Conservation (phyloP, 139 green algal genomes). For the Chlamydomonas schloesseri region DNA sequence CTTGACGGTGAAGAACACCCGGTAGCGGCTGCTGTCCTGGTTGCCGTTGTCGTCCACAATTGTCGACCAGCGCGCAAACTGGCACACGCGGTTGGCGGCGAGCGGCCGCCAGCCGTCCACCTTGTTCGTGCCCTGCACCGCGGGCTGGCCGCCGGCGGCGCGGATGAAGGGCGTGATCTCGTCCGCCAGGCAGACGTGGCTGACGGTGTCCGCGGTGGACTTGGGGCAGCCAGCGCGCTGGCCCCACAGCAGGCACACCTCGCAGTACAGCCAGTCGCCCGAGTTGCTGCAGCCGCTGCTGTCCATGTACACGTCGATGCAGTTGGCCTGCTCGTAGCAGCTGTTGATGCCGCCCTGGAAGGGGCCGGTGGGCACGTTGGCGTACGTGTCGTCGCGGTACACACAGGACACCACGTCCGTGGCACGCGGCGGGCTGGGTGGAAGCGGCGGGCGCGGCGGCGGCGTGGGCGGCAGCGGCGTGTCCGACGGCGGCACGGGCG, state of each 20-base stretch:
- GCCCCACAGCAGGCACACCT: neutral
- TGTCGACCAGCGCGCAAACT: neutral
- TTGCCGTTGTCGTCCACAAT: too few species aligned
- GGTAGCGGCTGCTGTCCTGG: neutral
- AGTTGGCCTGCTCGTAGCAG: neutral
- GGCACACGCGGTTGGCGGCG: neutral
- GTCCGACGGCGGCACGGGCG: neutral
- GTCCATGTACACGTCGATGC: neutral
- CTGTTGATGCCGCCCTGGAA: neutral
- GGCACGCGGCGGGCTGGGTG: too few species aligned
- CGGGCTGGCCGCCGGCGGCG: too few species aligned
- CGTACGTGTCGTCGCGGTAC: neutral
- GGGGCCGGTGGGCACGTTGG: neutral
- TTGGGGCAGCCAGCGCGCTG: neutral
- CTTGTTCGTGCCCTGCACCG: neutral
- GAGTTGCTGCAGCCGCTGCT: neutral
- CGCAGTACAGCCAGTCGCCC: neutral
- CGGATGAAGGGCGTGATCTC: neutral
- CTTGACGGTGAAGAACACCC: neutral
- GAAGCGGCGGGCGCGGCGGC: neutral
- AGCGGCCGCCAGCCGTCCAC: neutral
- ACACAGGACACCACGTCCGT: neutral
- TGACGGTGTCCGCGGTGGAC: neutral
- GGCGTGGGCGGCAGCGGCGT: neutral
- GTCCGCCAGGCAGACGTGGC: neutral